Conservation (phyloP, 441 rosid genomes). For the Oxalis stricta region DNA sequence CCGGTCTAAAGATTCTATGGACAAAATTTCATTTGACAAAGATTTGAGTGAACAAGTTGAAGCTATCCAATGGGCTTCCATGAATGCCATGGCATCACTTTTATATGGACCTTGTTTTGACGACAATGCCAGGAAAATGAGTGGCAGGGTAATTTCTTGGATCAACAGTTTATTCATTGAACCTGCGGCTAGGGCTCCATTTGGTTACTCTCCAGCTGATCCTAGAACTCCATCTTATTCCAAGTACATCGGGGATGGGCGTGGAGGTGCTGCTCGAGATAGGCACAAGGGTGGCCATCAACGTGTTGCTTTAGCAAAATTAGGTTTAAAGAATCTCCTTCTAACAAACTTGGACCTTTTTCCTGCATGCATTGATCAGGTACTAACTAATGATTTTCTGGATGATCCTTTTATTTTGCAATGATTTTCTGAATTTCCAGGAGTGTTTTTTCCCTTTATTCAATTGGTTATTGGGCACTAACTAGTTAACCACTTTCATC, state of each 20-base stretch:
- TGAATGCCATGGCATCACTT: constrained; percentile 97
- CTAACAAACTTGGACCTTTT: constrained; percentile 95
- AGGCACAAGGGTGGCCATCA: constrained; percentile 85
- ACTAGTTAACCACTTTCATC: constrained; percentile 8
- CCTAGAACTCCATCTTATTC: constrained; percentile 87
- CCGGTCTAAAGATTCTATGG: constrained; percentile 94
- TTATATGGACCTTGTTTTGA: constrained; percentile 97
- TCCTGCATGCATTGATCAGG: constrained; percentile 99
- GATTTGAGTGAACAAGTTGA: constrained; percentile 90
- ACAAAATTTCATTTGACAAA: constrained; percentile 91
- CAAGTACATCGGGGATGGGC: constrained; percentile 81
- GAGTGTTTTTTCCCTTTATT: too few species aligned
- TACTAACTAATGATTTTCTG: constrained; percentile 20
- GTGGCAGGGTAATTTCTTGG: constrained; percentile 95
- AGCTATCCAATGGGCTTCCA: constrained; percentile 96
- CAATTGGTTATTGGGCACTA: too few species aligned
- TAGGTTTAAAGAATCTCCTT: constrained; percentile 95
- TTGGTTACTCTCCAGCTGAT: constrained; percentile 97
- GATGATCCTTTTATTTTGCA: background rate
- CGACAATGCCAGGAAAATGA: constrained; percentile 97
- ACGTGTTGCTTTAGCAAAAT: constrained; percentile 85
- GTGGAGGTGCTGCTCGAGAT: constrained; percentile 81
- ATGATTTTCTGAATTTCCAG: too few species aligned
- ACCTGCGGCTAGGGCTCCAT: constrained; percentile 90
- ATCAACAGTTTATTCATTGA: constrained; percentile 94